Conservation (phyloP, 306 rosid species). For the Castanea crenata region DNA sequence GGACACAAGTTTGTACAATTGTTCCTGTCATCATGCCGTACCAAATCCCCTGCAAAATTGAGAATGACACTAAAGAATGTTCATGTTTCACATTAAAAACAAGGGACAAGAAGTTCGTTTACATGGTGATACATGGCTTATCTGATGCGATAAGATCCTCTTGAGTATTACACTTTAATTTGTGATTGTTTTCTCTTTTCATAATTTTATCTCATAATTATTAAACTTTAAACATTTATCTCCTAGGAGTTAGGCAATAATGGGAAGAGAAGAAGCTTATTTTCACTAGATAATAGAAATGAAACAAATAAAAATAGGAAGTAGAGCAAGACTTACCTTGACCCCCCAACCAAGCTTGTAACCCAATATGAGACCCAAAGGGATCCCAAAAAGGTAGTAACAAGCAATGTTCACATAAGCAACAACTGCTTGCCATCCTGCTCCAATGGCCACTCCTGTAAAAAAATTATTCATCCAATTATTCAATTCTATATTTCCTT, state of each 20-base stretch:
- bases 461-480: not conserved
- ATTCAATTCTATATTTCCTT: not conserved
- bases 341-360: conserved; percentile 55
- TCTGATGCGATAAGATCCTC: not conserved
- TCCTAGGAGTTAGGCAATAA: no score
- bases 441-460: conserved; percentile 84
- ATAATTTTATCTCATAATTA: no score
- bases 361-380: conserved; percentile 66
- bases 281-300: not conserved
- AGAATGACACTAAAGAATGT: not conserved
- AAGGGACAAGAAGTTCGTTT: no score
- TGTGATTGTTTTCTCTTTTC: no score
- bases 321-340: conserved; percentile 19
- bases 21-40: conserved; percentile 68
- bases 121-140: not conserved
- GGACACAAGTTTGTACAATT: conserved; percentile 58
- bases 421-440: conserved; percentile 80
- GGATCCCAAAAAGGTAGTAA: conserved; percentile 73
- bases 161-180: no score
- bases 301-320: not conserved
- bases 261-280: no score
- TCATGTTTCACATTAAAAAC: not conserved
- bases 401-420: conserved; percentile 72
- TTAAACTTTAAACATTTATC: no score
- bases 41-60: conserved; percentile 70